Percentiles rank a stretch among this genome's conserved stretches.
These are phyloP conservation scores for Dioszegia crocea DNA, from an alignment of 768 basidiomycete genomes.

Conservation along the genomic window DNA sequence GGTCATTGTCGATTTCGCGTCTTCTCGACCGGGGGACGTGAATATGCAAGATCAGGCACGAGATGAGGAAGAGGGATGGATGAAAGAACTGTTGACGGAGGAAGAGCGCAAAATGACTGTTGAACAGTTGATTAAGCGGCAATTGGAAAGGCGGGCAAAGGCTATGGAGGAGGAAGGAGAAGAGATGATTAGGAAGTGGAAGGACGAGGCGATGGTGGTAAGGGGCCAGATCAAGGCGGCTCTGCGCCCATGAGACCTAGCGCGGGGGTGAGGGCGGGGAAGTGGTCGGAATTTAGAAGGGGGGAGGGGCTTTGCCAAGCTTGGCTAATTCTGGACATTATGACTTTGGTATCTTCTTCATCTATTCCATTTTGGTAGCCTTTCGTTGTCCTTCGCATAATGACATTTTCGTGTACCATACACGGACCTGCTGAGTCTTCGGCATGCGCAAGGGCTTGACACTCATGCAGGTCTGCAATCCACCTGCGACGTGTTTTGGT, in stretches of 20 bases:
- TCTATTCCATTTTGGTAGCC: no score
- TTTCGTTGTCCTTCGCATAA: no score
- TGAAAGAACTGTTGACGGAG: constrained; percentile 54
- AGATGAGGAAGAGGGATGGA: constrained; percentile 14
- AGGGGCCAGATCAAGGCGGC: constrained; percentile 49
- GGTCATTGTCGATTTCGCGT: constrained; percentile 29
- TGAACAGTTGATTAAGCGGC: constrained; percentile 75
- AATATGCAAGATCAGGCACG: not conserved
- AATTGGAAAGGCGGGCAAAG: constrained; percentile 66
- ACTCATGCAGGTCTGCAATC: no score
- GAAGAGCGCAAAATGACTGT: constrained; percentile 73
- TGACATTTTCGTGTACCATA: no score
- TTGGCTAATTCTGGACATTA: no score
- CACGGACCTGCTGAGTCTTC: no score
- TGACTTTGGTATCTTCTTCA: no score
- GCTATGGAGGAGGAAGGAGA: constrained; percentile 58
- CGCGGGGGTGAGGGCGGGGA: not conserved
- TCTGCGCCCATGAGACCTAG: constrained; percentile 4
- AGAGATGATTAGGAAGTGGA: constrained; percentile 55
- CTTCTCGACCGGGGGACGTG: constrained; percentile 1
- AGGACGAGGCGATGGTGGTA: constrained; percentile 52
- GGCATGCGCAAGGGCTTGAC: no score
- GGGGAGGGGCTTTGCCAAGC: no score
- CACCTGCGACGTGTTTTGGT: no score
- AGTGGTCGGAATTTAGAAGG: not conserved